phyloP scores from a whole-genome alignment of 257 asterid genomes.

The Solanum sitiens region DNA sequence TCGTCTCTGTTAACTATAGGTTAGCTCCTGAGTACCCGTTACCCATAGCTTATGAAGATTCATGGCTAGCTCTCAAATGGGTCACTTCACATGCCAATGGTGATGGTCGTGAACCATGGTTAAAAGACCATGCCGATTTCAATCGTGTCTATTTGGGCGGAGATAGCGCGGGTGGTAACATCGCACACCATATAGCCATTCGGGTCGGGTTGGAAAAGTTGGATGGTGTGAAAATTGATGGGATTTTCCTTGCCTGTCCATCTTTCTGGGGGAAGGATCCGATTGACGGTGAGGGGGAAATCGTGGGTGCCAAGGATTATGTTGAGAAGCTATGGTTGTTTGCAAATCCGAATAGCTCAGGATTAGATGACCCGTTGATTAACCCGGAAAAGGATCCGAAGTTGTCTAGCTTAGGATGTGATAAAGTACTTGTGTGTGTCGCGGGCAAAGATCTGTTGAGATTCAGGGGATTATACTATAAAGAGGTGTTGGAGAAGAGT shows the following conservation, averaged over 20 bases:
- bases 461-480: conserved; percentile 33
- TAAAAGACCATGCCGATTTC: conserved; percentile 29
- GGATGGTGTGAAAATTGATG: conserved; percentile 12
- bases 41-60: conserved; percentile 46
- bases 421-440: conserved; percentile 28
- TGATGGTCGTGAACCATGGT: conserved; percentile 29
- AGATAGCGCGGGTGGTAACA: conserved; percentile 59
- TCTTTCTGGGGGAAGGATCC: conserved; percentile 44
- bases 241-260: conserved; percentile 44
- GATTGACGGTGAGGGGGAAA: conserved; percentile 26
- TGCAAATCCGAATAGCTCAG: conserved; percentile 32
- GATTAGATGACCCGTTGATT: conserved; percentile 41
- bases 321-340: conserved; percentile 27
- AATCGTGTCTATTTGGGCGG: conserved; percentile 39
- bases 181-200: conserved; percentile 31
- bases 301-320: not conserved
- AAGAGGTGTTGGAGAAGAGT: conserved; percentile 20
- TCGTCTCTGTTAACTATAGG: conserved; percentile 48
- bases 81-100: conserved; percentile 26
- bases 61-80: conserved; percentile 51
- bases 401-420: conserved; percentile 22
- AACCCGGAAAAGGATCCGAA: conserved; percentile 36
- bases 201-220: conserved; percentile 27
- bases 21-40: conserved; percentile 59
- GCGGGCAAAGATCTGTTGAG: conserved; percentile 31